Base-by-base conservation (phyloP, 179 eudicot species). In the Heliamphora pulchella region DNA sequence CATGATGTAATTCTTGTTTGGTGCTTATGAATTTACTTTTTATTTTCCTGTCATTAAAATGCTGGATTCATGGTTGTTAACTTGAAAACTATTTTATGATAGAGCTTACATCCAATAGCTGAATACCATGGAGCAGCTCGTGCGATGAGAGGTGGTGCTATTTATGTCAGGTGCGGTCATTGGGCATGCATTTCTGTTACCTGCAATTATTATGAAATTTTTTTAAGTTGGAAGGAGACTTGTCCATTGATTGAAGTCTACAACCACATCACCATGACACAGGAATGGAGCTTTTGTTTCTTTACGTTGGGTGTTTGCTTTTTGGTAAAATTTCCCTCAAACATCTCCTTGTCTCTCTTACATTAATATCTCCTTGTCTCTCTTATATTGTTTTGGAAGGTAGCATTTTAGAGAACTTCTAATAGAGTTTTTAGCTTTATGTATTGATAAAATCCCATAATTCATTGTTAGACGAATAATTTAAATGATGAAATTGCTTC, bases 71-170 rank as follows among this genome's bases (percentile, higher is more conserved):
- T 77, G 39, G 17, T 5, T 61, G 18, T 48, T 79, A 77, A 44
- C 61, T 78, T 73, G 22, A 59, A 41, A 3, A 2, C 41, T 43
- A 54, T 53, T 57, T 39, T 79, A 46, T 81, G 81, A 44, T 77
- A 91, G 95, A 91, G 95, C 84, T 84, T 91, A 74, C 89, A 91
- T 83, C 91, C 90, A 67, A 90, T 91, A 90, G 93, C 95, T 63
- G 97, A 90, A 81, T 93, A 93, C 85, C 97, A 93, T 76, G 97
- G 87, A 81, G 93, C 95, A 18, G 97, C 95, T 79, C 92, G 95
- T 47, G 95, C 94, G 6, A 89, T 93, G 50, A 92, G 97, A 65
- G 95, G 97, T 14, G 89, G 97, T 82, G 87, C 95, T 73, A 90
- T 93, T 14, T 93, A 93, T 86, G 97, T 93, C 80, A 93, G 97